Percentiles rank a stretch among this genome's conserved stretches.
phyloP scores from a whole-genome alignment of 805 yeast species.

The Monosporozyma servazzii region DNA sequence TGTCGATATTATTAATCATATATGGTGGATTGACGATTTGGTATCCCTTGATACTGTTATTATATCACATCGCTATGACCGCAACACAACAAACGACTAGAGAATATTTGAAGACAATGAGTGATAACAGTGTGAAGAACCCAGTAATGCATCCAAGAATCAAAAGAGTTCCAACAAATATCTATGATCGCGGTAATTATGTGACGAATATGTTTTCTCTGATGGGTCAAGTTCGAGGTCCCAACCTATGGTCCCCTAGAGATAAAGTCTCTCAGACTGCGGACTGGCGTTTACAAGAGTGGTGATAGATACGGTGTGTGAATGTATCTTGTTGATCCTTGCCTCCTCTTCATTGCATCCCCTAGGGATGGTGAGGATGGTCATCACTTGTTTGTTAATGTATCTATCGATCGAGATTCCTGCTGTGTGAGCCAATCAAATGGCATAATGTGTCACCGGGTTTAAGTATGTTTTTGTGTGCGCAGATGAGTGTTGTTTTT shows the following conservation, averaged over 20 bases:
- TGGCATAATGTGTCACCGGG: not conserved
- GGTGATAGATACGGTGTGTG: not conserved
- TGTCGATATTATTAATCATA: constrained; percentile 45
- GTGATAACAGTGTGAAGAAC: constrained; percentile 22
- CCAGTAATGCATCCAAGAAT: constrained; percentile 23
- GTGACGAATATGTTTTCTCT: constrained; percentile 28
- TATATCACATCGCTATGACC: constrained; percentile 47
- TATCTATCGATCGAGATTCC: not conserved
- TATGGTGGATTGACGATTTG: constrained; percentile 37
- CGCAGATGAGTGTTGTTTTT: too few relatives aligned
- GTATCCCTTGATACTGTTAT: constrained; percentile 48
- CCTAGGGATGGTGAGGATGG: not conserved
- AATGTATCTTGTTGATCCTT: not conserved
- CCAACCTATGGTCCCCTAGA: constrained; percentile 27
- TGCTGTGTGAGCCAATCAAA: not conserved
- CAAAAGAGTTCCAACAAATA: constrained; percentile 23
- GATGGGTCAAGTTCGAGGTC: constrained; percentile 34
- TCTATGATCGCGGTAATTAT: constrained; percentile 30
- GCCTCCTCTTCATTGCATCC: not conserved
- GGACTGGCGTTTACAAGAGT: not conserved
- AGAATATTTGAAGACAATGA: constrained; percentile 48
- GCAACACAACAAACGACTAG: constrained; percentile 59
- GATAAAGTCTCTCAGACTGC: not conserved
- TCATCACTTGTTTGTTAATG: too few relatives aligned
- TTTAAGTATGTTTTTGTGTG: not conserved